Conservation (phyloP, 2,329 filamentous ascomycete species). For the Teratosphaeria nubilosa region DNA sequence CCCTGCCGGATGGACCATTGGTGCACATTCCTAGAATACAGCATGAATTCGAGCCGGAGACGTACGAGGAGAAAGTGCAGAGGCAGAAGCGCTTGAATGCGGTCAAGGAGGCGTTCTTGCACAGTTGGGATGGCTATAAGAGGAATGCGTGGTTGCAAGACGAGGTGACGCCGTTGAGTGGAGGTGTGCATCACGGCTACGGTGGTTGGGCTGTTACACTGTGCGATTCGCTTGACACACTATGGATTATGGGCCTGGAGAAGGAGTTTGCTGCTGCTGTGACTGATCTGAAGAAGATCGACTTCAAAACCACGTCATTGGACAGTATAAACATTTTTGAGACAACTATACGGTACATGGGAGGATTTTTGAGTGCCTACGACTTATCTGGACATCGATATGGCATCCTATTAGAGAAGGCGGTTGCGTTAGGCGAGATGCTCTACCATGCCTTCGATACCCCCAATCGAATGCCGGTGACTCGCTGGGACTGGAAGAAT, state of each 20-base stretch:
- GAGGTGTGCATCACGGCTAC: constrained; percentile 30
- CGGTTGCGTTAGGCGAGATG: constrained; percentile 31
- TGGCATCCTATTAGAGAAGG: constrained; percentile 25
- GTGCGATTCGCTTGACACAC: constrained; percentile 36
- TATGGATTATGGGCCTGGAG: constrained; percentile 39
- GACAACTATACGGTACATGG: constrained; percentile 36
- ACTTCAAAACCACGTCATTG: constrained; percentile 30
- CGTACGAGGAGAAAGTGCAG: constrained; percentile 17
- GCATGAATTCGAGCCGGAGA: constrained; percentile 29
- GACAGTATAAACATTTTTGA: constrained; percentile 39
- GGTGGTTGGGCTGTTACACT: constrained; percentile 39
- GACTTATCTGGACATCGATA: constrained; percentile 14
- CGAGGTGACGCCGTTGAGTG: constrained; percentile 36
- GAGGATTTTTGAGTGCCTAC: constrained; percentile 27
- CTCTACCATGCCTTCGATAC: constrained; percentile 41
- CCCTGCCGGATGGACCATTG: constrained; percentile 60
- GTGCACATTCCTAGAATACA: constrained; percentile 54
- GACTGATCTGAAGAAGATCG: constrained; percentile 29
- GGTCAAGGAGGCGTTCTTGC: constrained; percentile 34
- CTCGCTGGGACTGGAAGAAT: constrained; percentile 33
- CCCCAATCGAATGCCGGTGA: constrained; percentile 35
- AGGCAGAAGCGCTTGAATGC: constrained; percentile 26
- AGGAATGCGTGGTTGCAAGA: constrained; percentile 39
- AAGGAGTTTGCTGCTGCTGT: constrained; percentile 39
- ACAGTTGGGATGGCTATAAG: constrained; percentile 36